Base-by-base conservation (phyloP, 192 early-diverging fungal genomes). In the Backusella parvicylindrica region DNA sequence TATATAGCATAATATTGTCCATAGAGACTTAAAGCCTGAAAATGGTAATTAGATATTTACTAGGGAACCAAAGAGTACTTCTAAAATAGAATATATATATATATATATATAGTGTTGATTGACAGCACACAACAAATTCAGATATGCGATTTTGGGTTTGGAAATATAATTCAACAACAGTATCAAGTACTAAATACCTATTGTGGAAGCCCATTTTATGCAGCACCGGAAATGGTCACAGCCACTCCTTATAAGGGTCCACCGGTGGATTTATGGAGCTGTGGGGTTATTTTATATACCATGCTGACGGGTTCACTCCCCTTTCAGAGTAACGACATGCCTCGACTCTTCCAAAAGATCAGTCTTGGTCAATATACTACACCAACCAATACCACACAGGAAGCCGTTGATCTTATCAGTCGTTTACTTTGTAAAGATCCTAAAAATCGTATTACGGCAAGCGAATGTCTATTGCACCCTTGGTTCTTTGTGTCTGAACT, bases 111-210 rank as follows among this genome's bases (percentile, higher is more conserved):
- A 70, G 84, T 92, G 21, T 56, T 87, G 12, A 71, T 88, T 23
- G 83, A 84, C 16, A 32, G 75, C 15, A 76, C 86, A 0, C 66
- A 85, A 53, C 85, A 86, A 71, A 87, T 98, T 36, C 97, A 95
- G 87, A 91, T 99, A 60, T 90, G 93, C 16, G 97, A 99, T 81
- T 99, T 99, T 88, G 97, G 96, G 1, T 82, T 97, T 68, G 94
- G 95, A 11, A 53, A 68, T 18, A 41, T 71, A 28, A 32, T 50
- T 15, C 53, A 28, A 60, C 33, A 84, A 9, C 43, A 73, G 6
- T 79, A 79, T 18, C 82, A 79, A 49, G 77, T 86, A 74, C 75
- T 91, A 15, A 86, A 89, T 60, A 91, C 87, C 1, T 83, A 81
- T 71, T 91, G 89, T 75, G 90, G 90, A 82, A 84, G 81, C 18